Evolutionary conservation across 768 basidiomycete species (phyloP), one percentile per base, ranked within the genome.

Genomic region (Suillus paluster): DNA sequence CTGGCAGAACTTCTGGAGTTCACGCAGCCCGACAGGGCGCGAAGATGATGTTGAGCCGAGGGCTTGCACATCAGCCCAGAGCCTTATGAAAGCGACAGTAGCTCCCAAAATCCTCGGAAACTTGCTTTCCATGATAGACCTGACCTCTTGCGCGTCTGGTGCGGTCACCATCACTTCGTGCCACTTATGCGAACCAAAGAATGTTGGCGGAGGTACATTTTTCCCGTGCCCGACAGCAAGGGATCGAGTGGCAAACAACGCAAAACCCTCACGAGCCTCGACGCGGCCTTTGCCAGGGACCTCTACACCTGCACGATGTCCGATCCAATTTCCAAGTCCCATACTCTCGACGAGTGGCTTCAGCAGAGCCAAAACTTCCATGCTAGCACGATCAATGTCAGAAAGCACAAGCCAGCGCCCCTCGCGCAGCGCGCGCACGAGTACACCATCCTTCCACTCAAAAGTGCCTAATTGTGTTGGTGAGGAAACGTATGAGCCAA

Each of bases 381-480:
- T 88, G 65, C 92, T 93, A 19, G 90, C 97, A 52, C 89, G 84
- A 74, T 99, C 97, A 45, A 98, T 86, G 70, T 98, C 94, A 71
- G 97, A 89, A 50, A 99, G 84, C 11, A 99, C 87, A 3, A 99
- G 81, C 96, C 96, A 98, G 71, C 87, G 86, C 3, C 97, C 97
- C 68, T 93, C 89, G 45, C 86, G 83, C 84, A 99, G 89, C 1
- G 96, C 90, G 42, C 92, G 90, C 11, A 96, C 88, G 39, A 99
- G 81, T 0, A 95, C 89, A 7, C 97, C 97, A 65, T 98, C 95
- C 75, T 91, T 93, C 93, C 96, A 99, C 67, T 97, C 94, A 68
- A 99, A 99, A 2, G 86, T 87, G 6, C 97, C 97, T 0, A 94
- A 88, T 27, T 84, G 84, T 2, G 84, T 86, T 0, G 90, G 81